Evolutionary conservation across 176 grass and related monocot genomes (phyloP), one percentile per base, ranked within the genome.

Genomic region (Carex pumila): DNA sequence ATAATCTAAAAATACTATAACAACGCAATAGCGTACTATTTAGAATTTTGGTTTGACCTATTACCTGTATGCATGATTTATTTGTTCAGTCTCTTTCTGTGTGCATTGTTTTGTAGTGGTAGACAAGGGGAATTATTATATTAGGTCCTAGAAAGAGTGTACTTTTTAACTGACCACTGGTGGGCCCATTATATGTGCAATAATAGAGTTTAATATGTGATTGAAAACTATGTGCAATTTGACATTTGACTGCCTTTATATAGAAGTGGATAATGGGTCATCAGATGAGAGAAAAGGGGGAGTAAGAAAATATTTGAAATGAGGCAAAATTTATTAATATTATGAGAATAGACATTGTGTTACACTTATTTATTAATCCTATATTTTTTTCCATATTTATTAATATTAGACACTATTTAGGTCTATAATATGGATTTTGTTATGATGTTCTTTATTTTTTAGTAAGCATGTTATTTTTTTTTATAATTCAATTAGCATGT

Each of bases 61-160:
- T 25, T 25, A 25, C 47, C 47, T 50, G 11, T 50, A 50, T 50
- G 13, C 34, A 21, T 22, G 37, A 67, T 52, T 52, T 67, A 25
- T 30, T 59, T 70, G 37, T 36, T 79, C 0, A 6, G 31, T 50
- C 29, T 71, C 3, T 47, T 72, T 74, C 65, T 53, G 34, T 7
- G 36, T 83, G 85, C 41, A 87, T 73, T 82, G 82, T 78, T 87
- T 87, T 71, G 36, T 72, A 64, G 79, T 43, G 80, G 80, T 66
- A 61, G 80, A 54, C 32, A 87, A 83, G 72, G n/a, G 70, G 50
- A 45, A 71, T 65, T 73, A 64, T 54, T 53, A 64, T 41, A 64
- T 41, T 82, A 36, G 18, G 19, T 54, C 30, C 69, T 82, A 45
- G 21, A 87, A 75, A 80, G 32, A 31, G 54, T 87, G 65, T 79